These are phyloP conservation scores for Hyaloperonospora arabidopsidis DNA, from an alignment of 352 stramenopile species.

Conservation along the genomic window DNA sequence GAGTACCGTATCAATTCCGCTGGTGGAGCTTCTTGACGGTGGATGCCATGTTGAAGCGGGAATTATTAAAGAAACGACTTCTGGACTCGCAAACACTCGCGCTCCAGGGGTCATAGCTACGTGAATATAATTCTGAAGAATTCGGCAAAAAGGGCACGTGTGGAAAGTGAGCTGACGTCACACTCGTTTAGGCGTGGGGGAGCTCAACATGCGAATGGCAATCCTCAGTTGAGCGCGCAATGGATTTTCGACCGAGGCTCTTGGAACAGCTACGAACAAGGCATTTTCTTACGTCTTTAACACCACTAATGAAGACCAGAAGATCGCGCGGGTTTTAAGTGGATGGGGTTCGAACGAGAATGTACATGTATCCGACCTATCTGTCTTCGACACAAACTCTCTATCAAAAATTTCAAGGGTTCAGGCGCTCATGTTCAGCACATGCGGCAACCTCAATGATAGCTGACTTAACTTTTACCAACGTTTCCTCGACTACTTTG, in stretches of 20 bases:
- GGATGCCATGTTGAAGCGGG: too few species aligned
- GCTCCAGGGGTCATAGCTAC: neutral
- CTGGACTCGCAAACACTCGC: neutral
- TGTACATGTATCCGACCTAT: neutral
- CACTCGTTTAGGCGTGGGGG: too few species aligned
- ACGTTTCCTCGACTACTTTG: too few species aligned
- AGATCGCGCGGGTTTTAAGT: neutral
- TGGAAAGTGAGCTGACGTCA: neutral
- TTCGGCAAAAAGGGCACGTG: neutral
- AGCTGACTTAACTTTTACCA: too few species aligned
- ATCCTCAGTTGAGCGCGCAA: neutral
- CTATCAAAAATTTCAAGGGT: neutral
- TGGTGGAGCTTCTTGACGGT: too few species aligned
- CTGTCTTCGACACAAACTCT: neutral
- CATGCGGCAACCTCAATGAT: neutral
- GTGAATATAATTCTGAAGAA: neutral
- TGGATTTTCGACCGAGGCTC: neutral
- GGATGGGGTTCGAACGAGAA: neutral
- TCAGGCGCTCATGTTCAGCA: neutral
- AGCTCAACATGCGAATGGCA: neutral
- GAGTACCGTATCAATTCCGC: too few species aligned
- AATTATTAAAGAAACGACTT: too few species aligned
- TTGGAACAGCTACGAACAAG: neutral
- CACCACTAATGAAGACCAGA: neutral
- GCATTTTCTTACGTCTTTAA: neutral